Conservation (phyloP, 192 early-diverging fungal species). For the Kickxella alabastrina region DNA sequence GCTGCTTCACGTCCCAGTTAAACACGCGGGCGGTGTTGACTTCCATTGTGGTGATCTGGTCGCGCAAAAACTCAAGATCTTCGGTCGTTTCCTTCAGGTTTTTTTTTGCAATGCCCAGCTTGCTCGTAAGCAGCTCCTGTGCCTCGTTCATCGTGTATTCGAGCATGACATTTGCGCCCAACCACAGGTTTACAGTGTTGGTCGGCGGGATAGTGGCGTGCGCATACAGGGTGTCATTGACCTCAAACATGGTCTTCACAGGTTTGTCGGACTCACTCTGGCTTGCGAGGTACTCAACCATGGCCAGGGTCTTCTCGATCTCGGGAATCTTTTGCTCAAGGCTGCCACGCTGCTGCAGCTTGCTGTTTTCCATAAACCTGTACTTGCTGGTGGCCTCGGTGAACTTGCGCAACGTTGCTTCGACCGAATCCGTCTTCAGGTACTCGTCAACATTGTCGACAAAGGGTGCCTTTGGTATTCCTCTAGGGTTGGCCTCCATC, state of each 20-base stretch:
- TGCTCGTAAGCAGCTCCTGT: slow-evolving; percentile 66
- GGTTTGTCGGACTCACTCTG: slow-evolving; percentile 62
- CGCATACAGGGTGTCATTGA: slow-evolving; percentile 93
- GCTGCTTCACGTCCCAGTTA: slow-evolving; percentile 94
- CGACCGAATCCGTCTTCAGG: slow-evolving; percentile 68
- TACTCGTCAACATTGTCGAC: slow-evolving; percentile 90
- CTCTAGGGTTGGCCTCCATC: slow-evolving; percentile 80
- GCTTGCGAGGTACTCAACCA: slow-evolving; percentile 74
- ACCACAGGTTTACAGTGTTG: slow-evolving; percentile 86
- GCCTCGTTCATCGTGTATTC: slow-evolving; percentile 93
- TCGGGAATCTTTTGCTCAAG: slow-evolving; percentile 94
- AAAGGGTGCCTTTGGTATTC: slow-evolving; percentile 95
- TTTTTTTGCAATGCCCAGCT: slow-evolving; percentile 69
- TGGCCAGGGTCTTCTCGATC: slow-evolving; percentile 87
- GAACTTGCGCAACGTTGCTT: slow-evolving; percentile 87
- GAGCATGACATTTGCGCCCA: slow-evolving; percentile 98
- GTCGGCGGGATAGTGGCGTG: slow-evolving; percentile 74
- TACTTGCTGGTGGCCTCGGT: slow-evolving; percentile 94
- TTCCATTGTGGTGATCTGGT: slow-evolving; percentile 99
- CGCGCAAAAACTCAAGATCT: slow-evolving; percentile 88
- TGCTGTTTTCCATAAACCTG: slow-evolving; percentile 95
- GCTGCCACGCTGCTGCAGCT: slow-evolving; percentile 74
- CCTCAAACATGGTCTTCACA: slow-evolving; percentile 81
- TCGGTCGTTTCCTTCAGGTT: slow-evolving; percentile 74
- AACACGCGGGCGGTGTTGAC: slow-evolving; percentile 95